Evolutionary conservation across 2,329 filamentous ascomycete species (phyloP), one percentile per base, ranked within the genome.

Genomic region (Lasiodiplodia sp.): DNA sequence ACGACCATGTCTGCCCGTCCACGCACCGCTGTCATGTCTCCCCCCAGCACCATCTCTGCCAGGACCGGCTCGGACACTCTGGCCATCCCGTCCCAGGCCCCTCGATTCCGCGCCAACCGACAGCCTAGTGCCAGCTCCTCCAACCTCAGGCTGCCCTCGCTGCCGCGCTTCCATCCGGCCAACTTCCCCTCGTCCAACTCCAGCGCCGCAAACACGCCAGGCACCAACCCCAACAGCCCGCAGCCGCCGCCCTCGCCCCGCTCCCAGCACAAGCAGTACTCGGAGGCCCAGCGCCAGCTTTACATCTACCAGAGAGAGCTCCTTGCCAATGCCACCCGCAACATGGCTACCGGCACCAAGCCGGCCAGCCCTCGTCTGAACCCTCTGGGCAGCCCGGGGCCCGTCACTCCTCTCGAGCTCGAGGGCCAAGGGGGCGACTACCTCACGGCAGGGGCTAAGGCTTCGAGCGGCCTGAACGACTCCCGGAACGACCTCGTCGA

Each of bases 161-260:
- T 86, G 51, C 84, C 84, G 55, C 81, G 83, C 69, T 86, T 85
- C 77, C 84, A 86, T 69, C 84, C 84, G 7, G 83, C 84, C 70
- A 85, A 86, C 75, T 86, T 82, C 72, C 80, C 82, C 11, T 81
- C 79, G 44, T 72, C 78, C 57, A 74, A 75, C 56, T 78, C 78
- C 16, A 83, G 80, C 64, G 69, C 73, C 14, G 74, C 75, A 63
- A 76, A 71, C 44, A 80, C 80, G 2, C 78, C 81, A 18, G 71
- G 77, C 70, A 79, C 79, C 11, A 78, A 76, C 40, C 73, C 77
- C 34, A 78, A 76, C 71, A 81, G 79, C 55, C 81, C 81, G 8
- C 80, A 82, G 51, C 76, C 80, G 8, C 82, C 83, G 3, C 71
- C 81, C 8, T 84, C 82, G 16, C 83, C 83, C 5, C 77, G 81